Conservation (phyloP, 2,329 filamentous ascomycete species). For the Fusarium proliferatum region DNA sequence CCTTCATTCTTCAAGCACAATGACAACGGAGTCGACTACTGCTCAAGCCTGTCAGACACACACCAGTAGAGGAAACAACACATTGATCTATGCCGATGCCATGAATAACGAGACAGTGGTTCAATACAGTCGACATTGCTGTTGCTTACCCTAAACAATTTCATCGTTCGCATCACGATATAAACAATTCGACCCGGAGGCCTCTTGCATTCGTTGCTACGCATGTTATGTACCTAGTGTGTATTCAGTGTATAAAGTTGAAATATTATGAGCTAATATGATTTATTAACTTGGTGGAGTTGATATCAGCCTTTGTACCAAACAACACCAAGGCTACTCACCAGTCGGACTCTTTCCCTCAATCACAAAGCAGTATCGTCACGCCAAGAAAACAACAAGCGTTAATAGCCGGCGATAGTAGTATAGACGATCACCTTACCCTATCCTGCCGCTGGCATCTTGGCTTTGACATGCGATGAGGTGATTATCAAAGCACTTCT, state of each 20-base stretch:
- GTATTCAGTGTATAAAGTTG: not conserved
- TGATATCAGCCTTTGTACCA: not conserved
- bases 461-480: slow-evolving; percentile 6
- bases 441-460: not conserved
- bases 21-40: not conserved
- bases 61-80: not conserved
- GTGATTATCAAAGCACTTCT: slow-evolving; percentile 12
- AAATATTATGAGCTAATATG: not conserved
- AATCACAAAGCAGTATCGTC: not conserved
- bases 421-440: not conserved
- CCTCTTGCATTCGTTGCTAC: not conserved
- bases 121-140: no score
- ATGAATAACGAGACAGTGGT: not conserved
- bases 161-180: not conserved
- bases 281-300: not conserved
- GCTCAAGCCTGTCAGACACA: no score
- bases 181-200: not conserved
- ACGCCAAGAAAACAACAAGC: slow-evolving; percentile 7
- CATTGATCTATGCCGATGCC: not conserved
- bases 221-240: no score
- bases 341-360: not conserved
- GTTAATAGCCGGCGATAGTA: not conserved
- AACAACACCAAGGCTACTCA: not conserved
- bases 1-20: not conserved
- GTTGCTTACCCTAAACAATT: not conserved